Conservation (phyloP, 306 rosid genomes). For the Acacia confusa region DNA sequence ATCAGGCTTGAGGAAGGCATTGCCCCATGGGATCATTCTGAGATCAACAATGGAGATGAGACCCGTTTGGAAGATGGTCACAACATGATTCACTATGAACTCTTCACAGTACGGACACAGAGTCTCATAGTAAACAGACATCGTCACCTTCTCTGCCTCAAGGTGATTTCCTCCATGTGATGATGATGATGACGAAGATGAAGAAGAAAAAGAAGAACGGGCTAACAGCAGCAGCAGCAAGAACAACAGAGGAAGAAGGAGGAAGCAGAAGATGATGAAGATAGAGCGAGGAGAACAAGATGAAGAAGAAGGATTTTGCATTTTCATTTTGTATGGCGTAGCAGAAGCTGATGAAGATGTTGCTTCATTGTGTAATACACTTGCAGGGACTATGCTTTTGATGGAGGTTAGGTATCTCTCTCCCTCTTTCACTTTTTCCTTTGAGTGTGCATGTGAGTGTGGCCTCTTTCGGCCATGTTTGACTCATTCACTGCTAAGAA, state of each 20-base stretch:
- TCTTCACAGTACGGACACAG: slow-evolving; percentile 86
- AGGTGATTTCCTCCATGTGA: background rate
- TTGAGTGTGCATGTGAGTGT: background rate
- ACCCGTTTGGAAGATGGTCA: slow-evolving; percentile 63
- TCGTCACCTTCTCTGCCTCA: slow-evolving; percentile 42
- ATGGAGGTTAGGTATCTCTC: background rate
- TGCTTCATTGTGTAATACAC: background rate
- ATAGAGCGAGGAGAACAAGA: slow-evolving; percentile 61
- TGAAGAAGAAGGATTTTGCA: slow-evolving; percentile 42
- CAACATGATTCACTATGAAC: slow-evolving; percentile 72
- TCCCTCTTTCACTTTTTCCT: background rate
- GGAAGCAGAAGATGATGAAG: slow-evolving; percentile 49
- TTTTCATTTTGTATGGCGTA: slow-evolving; percentile 28
- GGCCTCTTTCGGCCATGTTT: background rate
- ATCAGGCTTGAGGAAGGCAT: slow-evolving; percentile 58
- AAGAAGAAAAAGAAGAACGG: slow-evolving; percentile 27
- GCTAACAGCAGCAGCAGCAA: slow-evolving; percentile 30
- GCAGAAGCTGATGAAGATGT: background rate
- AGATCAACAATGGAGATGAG: slow-evolving; percentile 71
- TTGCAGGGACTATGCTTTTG: background rate
- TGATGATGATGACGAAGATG: background rate
- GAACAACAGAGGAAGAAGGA: slow-evolving; percentile 39
- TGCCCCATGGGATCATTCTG: slow-evolving; percentile 91
- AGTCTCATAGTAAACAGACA: slow-evolving; percentile 76
- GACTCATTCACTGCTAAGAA: background rate